Conservation (phyloP, 257 asterid genomes). For the Jasminum sambac region DNA sequence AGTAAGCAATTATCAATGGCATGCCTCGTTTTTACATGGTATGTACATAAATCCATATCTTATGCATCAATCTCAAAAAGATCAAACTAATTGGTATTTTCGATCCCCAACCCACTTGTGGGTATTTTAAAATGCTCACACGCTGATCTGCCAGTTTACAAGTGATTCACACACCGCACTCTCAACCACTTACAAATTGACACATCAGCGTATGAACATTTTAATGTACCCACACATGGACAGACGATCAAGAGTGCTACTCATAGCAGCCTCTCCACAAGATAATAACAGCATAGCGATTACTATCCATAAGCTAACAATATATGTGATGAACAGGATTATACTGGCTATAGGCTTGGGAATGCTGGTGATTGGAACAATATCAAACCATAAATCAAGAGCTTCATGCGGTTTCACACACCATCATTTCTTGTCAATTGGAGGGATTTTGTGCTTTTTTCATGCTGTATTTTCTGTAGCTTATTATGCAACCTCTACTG, state of each 20-base stretch:
- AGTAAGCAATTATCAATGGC: conserved; percentile 56
- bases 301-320: not conserved
- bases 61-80: no score
- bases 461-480: conserved; percentile 8
- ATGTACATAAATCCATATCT: not conserved
- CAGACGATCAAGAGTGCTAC: no score
- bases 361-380: conserved; percentile 67
- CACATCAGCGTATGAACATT: no score
- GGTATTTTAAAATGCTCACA: no score
- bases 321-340: conserved; percentile 48
- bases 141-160: no score
- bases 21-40: conserved; percentile 68
- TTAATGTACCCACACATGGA: no score
- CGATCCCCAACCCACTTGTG: no score
- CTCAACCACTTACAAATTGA: no score
- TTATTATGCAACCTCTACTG: conserved; percentile 4
- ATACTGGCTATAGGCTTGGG: conserved; percentile 60
- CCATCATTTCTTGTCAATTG: conserved; percentile 28
- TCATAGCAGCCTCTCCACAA: no score
- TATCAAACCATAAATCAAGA: conserved; percentile 67
- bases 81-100: no score
- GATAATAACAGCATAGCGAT: not conserved
- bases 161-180: no score
- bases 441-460: conserved; percentile 8
- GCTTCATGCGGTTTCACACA: conserved; percentile 73